These are phyloP conservation scores for Quaeritorhiza haematococci DNA, from an alignment of 371 early-diverging fungal genomes.

Conservation along the genomic window DNA sequence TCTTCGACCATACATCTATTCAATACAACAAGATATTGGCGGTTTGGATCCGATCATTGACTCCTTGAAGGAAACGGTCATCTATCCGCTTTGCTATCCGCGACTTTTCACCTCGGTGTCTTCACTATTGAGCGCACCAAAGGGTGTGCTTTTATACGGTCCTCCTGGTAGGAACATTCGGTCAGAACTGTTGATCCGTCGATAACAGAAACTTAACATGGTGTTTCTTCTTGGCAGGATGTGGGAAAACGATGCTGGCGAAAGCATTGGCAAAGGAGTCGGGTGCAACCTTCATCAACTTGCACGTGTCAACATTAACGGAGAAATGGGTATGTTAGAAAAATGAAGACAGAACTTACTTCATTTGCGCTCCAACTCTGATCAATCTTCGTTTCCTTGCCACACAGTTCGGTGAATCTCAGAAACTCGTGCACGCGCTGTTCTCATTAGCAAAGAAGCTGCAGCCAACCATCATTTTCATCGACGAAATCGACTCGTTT, in stretches of 20 bases:
- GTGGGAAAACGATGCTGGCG: constrained; percentile 97
- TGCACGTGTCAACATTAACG: constrained; percentile 91
- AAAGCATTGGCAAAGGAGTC: constrained; percentile 95
- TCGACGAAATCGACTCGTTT: constrained; percentile 97
- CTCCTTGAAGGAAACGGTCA: constrained; percentile 87
- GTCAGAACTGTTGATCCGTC: neutral
- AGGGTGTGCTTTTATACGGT: constrained; percentile 91
- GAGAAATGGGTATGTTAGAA: constrained; percentile 72
- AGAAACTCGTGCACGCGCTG: constrained; percentile 86
- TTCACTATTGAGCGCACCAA: constrained; percentile 79
- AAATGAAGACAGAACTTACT: neutral
- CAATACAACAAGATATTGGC: constrained; percentile 74
- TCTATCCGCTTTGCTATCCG: constrained; percentile 89
- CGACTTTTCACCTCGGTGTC: constrained; percentile 80
- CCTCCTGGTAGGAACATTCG: constrained; percentile 63
- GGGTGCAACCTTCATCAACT: constrained; percentile 90
- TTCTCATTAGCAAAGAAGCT: constrained; percentile 91
- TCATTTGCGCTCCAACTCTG: neutral
- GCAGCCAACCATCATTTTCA: constrained; percentile 92
- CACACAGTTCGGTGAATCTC: constrained; percentile 84
- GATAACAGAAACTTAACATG: neutral
- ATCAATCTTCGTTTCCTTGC: constrained; percentile 4
- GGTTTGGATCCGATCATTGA: constrained; percentile 89
- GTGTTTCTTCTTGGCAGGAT: constrained; percentile 38
- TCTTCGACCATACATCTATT: neutral